Percentiles rank a stretch among this genome's conserved stretches.
Evolutionary conservation across 2,329 filamentous ascomycete genomes (phyloP).

Genomic region (Claviceps digitariae): DNA sequence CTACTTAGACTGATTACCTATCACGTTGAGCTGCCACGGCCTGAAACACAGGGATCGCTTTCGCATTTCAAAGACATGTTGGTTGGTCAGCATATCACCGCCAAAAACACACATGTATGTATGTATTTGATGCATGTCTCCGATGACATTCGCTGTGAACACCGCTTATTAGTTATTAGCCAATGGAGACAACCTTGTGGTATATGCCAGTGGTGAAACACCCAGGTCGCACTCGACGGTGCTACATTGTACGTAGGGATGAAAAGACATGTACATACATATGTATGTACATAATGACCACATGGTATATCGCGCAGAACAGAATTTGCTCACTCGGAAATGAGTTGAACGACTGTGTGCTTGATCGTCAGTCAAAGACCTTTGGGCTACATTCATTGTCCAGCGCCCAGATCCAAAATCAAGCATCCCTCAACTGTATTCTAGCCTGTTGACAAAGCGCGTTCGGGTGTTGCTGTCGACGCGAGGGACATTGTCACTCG

Average conservation of each 20-base stretch:
- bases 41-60: background rate
- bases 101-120: background rate
- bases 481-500: background rate
- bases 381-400: background rate
- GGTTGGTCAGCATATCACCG: background rate
- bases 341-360: too few relatives aligned
- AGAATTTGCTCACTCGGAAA: background rate
- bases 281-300: too few relatives aligned
- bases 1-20: background rate
- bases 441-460: background rate
- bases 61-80: background rate
- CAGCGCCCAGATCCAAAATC: background rate
- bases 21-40: background rate
- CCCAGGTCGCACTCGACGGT: background rate
- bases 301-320: background rate
- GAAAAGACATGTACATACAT: too few relatives aligned
- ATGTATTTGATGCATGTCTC: background rate
- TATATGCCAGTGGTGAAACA: background rate
- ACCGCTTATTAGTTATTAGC: too few relatives aligned
- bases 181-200: background rate
- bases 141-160: background rate
- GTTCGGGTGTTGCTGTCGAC: too few relatives aligned
- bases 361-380: background rate
- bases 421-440: background rate
- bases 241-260: background rate